Percentiles rank a stretch among this genome's conserved stretches.
Conservation (phyloP, 169 alveolate species). For the Plasmodium fragile region DNA sequence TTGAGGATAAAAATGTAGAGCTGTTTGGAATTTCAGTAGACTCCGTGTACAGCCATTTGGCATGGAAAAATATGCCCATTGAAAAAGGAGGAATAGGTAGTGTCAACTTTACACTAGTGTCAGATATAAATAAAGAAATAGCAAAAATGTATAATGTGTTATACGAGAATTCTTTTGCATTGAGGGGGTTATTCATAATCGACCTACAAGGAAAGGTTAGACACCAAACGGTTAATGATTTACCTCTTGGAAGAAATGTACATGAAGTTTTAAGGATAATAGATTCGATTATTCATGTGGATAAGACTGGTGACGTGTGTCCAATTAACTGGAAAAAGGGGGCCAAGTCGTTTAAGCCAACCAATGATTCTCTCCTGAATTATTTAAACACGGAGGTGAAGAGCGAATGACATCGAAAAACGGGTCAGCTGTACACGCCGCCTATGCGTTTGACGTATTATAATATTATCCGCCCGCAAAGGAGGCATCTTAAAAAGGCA, state of each 20-base stretch:
- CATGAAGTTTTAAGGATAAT: constrained; percentile 84
- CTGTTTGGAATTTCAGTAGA: constrained; percentile 87
- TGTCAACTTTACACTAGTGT: constrained; percentile 84
- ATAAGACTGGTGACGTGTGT: constrained; percentile 86
- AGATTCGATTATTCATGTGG: constrained; percentile 84
- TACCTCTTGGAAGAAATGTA: constrained; percentile 86
- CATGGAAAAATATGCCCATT: constrained; percentile 85
- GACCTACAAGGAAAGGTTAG: constrained; percentile 84
- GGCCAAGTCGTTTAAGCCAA: constrained; percentile 66
- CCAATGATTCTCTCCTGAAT: constrained; percentile 19
- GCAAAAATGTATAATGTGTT: constrained; percentile 83
- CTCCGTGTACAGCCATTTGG: constrained; percentile 84
- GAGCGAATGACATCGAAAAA: not conserved
- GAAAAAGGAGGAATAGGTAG: constrained; percentile 83
- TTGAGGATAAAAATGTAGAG: constrained; percentile 82
- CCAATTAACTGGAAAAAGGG: constrained; percentile 89
- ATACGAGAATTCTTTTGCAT: constrained; percentile 82
- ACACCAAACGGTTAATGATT: constrained; percentile 82
- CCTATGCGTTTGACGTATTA: not conserved
- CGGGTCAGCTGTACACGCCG: not conserved
- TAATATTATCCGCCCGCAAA: not conserved
- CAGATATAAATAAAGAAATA: constrained; percentile 82
- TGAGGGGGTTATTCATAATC: constrained; percentile 83
- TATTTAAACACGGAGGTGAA: constrained; percentile 34
- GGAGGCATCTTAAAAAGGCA: not conserved